Base-by-base conservation (phyloP, 768 basidiomycete species). In the Boletus vinaceobasis region DNA sequence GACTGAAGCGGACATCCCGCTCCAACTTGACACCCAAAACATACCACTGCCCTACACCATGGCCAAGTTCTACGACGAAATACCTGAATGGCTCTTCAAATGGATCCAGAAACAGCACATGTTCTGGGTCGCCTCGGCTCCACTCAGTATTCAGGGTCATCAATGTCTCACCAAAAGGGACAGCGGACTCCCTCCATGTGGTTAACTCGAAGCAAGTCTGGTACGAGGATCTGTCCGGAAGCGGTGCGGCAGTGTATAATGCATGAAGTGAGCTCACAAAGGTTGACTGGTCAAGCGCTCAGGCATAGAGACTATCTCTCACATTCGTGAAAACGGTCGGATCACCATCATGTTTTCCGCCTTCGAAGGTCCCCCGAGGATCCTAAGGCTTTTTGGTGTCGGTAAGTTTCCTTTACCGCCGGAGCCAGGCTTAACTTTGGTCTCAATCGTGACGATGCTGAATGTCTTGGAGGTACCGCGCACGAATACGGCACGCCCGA, bases 101-200 rank as follows among this genome's bases (percentile, higher is more conserved):
- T 88, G 85, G 85, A 78, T 87, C 15, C 59, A 71, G 44, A 74
- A 81, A 54, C 87, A 89, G 66, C 77, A 85, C 50, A 71, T 87
- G 48, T 89, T 88, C 67, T 88, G 84, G 83, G 85, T 88, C 13
- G 85, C 83, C 0, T 78, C 84, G 5, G 83, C 85, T 1, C 87
- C 87, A 23, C 76, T 87, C n/a, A 73, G 71, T 11, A 59, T 62
- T 2, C 74, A 79, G 7, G 86, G 84, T 0, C 82, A 84, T 89
- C 49, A 88, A 89, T 57, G 66, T 88, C 17, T 87, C 85, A 1
- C 85, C 87, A 0, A 87, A 89, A 66, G 83, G 84, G 37, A 73
- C 82, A 38, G 72, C 76, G 59, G 81, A 82, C n/a, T 80, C 77
- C 3, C 85, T 88, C 63, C 84, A 84, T 56, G 66, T 87, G 55